Evolutionary conservation across 352 stramenopile species (phyloP).

Genomic region (Blastocystis hominis): DNA sequence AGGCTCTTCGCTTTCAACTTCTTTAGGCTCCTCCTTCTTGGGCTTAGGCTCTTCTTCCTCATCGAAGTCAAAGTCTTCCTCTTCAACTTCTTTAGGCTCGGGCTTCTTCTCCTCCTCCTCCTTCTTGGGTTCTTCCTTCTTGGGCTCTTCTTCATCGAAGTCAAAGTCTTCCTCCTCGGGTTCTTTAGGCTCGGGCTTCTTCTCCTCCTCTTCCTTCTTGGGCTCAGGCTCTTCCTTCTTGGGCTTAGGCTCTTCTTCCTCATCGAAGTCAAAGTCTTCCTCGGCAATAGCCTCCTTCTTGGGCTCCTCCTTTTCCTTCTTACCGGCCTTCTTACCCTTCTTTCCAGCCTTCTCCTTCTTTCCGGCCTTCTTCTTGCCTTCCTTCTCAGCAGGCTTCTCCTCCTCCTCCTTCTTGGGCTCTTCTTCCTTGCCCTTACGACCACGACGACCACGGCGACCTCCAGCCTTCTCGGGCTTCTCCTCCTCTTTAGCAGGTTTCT

Average conservation of each 20-base stretch:
- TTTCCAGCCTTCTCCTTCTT: constrained; percentile 8
- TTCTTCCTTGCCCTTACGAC: constrained; percentile 42
- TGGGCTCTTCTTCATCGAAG: constrained; percentile 13
- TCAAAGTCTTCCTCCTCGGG: not conserved
- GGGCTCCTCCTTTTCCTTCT: constrained; percentile 2
- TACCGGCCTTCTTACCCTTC: not conserved
- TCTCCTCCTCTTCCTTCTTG: constrained; percentile 51
- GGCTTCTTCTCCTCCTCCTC: constrained; percentile 19
- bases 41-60: constrained; percentile 41
- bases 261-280: not conserved
- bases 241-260: not conserved
- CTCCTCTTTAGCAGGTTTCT: not conserved
- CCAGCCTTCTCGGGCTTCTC: constrained; percentile 10
- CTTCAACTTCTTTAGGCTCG: constrained; percentile 27
- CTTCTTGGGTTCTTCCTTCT: constrained; percentile 43
- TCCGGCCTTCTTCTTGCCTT: not conserved
- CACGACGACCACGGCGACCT: not conserved
- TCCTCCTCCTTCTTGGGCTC: constrained; percentile 27
- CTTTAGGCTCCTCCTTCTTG: not conserved
- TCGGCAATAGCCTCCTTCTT: not conserved
- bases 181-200: not conserved
- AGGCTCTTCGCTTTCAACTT: constrained; percentile 20
- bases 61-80: constrained; percentile 35
- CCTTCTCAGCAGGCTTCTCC: constrained; percentile 8
- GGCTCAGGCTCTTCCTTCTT: not conserved